Percentiles rank a stretch among this genome's conserved stretches.
Evolutionary conservation across 208 protist species (phyloP).

Genomic region (Trypanosoma mega): DNA sequence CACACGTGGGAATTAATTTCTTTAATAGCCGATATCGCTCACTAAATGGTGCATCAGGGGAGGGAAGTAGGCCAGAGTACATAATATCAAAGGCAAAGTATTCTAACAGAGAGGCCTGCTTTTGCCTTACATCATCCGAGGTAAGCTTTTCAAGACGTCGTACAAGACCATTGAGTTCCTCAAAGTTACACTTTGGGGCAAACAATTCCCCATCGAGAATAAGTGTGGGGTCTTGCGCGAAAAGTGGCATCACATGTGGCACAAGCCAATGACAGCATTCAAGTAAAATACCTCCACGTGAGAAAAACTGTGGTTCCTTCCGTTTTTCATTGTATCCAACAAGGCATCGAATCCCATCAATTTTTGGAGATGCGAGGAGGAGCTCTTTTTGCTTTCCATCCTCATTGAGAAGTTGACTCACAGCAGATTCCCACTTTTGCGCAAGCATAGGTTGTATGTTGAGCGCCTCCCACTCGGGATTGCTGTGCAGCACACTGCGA

Average conservation of each 20-base stretch:
- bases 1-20: slow-evolving; percentile 72
- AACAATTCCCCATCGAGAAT: slow-evolving; percentile 89
- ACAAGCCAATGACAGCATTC: slow-evolving; percentile 81
- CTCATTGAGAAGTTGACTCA: slow-evolving; percentile 39
- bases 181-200: slow-evolving; percentile 81
- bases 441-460: slow-evolving; percentile 91
- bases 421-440: slow-evolving; percentile 77
- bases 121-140: slow-evolving; percentile 32
- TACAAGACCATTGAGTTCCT: slow-evolving; percentile 83
- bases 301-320: slow-evolving; percentile 81
- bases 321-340: slow-evolving; percentile 65
- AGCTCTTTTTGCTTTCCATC: slow-evolving; percentile 29
- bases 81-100: slow-evolving; percentile 92
- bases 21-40: slow-evolving; percentile 83
- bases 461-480: slow-evolving; percentile 78
- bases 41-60: slow-evolving; percentile 55
- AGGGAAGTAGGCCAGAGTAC: slow-evolving; percentile 62
- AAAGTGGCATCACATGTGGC: slow-evolving; percentile 68
- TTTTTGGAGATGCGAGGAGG: slow-evolving; percentile 85
- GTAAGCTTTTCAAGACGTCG: slow-evolving; percentile 43
- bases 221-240: slow-evolving; percentile 64
- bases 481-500: slow-evolving; percentile 68
- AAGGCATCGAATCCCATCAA: slow-evolving; percentile 89
- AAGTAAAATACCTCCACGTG: slow-evolving; percentile 80
- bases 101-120: slow-evolving; percentile 64